Evolutionary conservation across 2,329 filamentous ascomycete species (phyloP).

Genomic region (Gliomastix tumulicola): DNA sequence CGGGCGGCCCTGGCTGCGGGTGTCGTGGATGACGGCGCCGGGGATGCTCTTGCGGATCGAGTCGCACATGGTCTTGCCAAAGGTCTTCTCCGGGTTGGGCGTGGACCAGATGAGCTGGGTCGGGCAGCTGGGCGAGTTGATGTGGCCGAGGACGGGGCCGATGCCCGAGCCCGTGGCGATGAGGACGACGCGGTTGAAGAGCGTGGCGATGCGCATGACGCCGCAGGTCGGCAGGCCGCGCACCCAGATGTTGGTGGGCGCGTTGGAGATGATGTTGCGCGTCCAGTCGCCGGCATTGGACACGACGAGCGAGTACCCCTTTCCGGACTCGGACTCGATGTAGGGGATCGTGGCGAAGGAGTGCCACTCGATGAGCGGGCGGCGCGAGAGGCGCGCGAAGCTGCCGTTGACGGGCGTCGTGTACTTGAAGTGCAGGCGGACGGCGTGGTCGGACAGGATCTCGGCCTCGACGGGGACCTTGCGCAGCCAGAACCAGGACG

Average conservation of each 20-base stretch:
- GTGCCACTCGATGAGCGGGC: conserved; percentile 65
- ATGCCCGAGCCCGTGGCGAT: conserved; percentile 70
- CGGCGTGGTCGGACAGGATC: conserved; percentile 63
- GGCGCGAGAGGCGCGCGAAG: conserved; percentile 49
- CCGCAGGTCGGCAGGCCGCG: conserved; percentile 61
- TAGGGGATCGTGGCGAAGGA: conserved; percentile 68
- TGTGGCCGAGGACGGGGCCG: conserved; percentile 56
- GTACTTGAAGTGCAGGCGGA: conserved; percentile 64
- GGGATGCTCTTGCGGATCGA: conserved; percentile 51
- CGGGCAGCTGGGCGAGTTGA: conserved; percentile 41
- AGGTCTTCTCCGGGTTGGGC: conserved; percentile 53
- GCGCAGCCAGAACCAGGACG: conserved; percentile 68
- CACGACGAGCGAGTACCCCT: conserved; percentile 56
- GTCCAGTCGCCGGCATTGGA: conserved; percentile 76
- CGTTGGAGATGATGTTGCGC: conserved; percentile 50
- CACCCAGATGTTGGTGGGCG: conserved; percentile 58
- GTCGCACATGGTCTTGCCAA: conserved; percentile 48
- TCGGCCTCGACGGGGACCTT: conserved; percentile 60
- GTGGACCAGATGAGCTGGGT: conserved; percentile 65
- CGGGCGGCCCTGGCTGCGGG: conserved; percentile 48
- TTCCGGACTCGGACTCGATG: conserved; percentile 22
- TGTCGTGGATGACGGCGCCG: conserved; percentile 62
- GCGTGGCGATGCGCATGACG: conserved; percentile 58
- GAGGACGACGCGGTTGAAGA: conserved; percentile 60
- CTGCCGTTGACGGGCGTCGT: conserved; percentile 43